Base-by-base conservation (phyloP, 179 eudicot species). In the Drosera spatulata region DNA sequence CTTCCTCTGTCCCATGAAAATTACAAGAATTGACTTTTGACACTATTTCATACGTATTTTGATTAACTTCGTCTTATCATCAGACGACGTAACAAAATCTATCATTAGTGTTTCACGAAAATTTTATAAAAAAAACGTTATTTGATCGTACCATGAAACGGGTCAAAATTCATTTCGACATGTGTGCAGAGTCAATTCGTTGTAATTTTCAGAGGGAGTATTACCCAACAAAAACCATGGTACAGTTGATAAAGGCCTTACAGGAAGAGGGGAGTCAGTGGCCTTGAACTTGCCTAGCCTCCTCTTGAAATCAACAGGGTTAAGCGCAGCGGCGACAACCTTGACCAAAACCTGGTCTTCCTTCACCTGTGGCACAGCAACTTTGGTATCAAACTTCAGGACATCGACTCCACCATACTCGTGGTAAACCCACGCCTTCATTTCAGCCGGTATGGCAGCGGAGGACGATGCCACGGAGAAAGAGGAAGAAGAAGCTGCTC, bases 221-320 rank as follows among this genome's bases (percentile, higher is more conserved):
- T 22, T 22, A 22, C 33, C 33, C 33, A 22, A 22, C 33, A 2
- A 46, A 46, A 10, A 46, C 11, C 2, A 46, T 46, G 2, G 49
- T 46, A 46, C 7, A 46, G 49, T 6, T 7, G 11, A 46, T 46
- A 2, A 46, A 46, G 11, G 11, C 7, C 9, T 75, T 76, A 93
- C 99, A 67, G 99, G 99, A 55, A 85, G 93, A 75, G 90, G 85
- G 5, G 99, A 93, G 47, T 93, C 99, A 54, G 95, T 64, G 69
- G 97, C 88, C 97, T 93, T 89, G 59, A 89, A 86, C 61, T 84
- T 89, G 6, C 95, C 97, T 0, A 71, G 50, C 13, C 96, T 76
- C 69, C 99, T 71, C 81, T 93, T 93, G 69, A 71, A 82, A 71
- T 93, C 97, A 60, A 93, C 80, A 67, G 97, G 99, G 53, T 89